These are phyloP conservation scores for Neonectria magnoliae DNA, from an alignment of 2,329 filamentous ascomycete species.

Conservation along the genomic window DNA sequence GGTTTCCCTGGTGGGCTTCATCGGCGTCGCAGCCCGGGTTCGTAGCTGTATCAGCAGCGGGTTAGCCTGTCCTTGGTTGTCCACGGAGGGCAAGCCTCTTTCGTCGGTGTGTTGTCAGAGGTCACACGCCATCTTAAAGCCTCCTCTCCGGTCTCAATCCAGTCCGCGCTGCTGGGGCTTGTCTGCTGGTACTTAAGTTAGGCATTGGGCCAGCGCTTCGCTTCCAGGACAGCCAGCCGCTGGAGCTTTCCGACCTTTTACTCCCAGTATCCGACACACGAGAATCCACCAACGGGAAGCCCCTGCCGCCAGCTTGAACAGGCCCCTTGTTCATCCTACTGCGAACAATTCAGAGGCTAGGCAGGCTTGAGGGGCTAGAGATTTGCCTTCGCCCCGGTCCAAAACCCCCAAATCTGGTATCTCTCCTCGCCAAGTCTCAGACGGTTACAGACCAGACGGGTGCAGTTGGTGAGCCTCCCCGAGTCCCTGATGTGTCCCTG, in stretches of 20 bases:
- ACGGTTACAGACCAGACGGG: not conserved
- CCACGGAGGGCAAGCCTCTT: not conserved
- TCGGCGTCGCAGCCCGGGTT: slow-evolving; percentile 13
- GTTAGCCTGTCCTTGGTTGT: not conserved
- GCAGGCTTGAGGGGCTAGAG: not conserved
- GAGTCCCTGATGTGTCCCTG: not conserved
- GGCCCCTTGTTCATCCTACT: slow-evolving; percentile 9
- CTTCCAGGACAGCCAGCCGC: not conserved
- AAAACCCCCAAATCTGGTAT: not conserved
- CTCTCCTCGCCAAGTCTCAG: slow-evolving; percentile 5
- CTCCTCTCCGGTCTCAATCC: not conserved
- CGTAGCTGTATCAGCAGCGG: not conserved
- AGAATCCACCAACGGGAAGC: slow-evolving; percentile 20
- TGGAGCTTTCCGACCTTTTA: slow-evolving; percentile 1
- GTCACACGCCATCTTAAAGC: not conserved
- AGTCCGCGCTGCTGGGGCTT: not conserved
- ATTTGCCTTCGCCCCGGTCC: not conserved
- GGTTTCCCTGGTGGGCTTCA: slow-evolving; percentile 17
- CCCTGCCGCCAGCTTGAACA: slow-evolving; percentile 16
- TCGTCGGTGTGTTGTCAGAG: not conserved
- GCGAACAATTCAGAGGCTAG: not conserved
- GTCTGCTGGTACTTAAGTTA: too few relatives aligned
- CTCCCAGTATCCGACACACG: not conserved
- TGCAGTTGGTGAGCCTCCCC: not conserved
- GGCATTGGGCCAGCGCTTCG: not conserved